Base-by-base conservation (phyloP, 768 basidiomycete species). In the Russula sp. region DNA sequence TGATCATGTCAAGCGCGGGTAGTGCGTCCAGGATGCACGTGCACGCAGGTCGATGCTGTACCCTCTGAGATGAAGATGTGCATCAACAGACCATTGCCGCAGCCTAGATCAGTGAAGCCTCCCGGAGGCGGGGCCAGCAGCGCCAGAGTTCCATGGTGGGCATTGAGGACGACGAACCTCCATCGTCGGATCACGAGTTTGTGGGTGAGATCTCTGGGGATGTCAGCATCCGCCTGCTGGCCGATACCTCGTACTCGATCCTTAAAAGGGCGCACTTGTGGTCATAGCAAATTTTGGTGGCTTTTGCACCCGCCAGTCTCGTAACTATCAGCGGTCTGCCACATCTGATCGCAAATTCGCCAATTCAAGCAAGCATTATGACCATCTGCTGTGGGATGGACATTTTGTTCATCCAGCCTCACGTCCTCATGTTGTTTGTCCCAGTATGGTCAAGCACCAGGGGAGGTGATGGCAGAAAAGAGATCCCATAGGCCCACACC, bases 331-430 rank as follows among this genome's bases (percentile, higher is more conserved):
- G 97, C 3, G 97, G 96, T 0, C 93, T 93, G 14, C 97, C 97
- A 66, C 84, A 88, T 73, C 93, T 95, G 75, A 99, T 96, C 7
- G 93, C 87, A 69, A 92, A 98, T 65, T 98, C 96, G 22, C 97
- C 93, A 9, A 97, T 87, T 1, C 95, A 94, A 0, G 94, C 92
- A 0, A 98, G 76, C 2, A 86, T 81, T 42, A 82, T 82, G 69
- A 96, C 86, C 92, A 98, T 96, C 67, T 93, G 86, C n/a, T 86
- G 87, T 1, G 95, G 96, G 54, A 96, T 94, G 13, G 90, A 90
- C 0, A 86, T 84, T 73, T 98, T 98, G 75, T 91, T 93, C 6
- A 91, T 86, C 95, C 96, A 98, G 49, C 94, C 94, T 73, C 32
- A 90, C 92, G 66, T 95, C 92, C 58, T 96, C 94, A 65, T 91